Conservation (phyloP, 2,329 filamentous ascomycete genomes). For the Ophiostoma ulmi region DNA sequence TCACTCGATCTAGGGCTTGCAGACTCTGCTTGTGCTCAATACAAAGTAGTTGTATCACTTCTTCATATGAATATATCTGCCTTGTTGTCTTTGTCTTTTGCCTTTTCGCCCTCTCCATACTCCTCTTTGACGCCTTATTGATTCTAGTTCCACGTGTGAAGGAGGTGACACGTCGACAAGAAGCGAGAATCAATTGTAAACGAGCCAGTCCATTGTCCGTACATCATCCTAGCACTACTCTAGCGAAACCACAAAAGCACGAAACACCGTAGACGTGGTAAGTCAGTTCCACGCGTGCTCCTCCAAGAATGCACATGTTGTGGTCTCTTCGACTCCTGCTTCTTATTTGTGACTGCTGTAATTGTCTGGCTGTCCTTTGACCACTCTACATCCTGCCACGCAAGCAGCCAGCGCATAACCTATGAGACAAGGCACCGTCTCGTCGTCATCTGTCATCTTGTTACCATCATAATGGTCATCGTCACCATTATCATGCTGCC, state of each 20-base stretch:
- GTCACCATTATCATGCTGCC: not conserved
- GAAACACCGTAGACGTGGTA: slow-evolving; percentile 13
- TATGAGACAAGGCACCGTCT: not conserved
- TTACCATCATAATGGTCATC: not conserved
- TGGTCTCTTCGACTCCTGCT: not conserved
- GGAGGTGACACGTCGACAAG: not conserved
- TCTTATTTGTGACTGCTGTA: not conserved
- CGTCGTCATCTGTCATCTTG: not conserved
- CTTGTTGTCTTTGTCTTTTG: not conserved
- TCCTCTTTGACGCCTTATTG: not conserved
- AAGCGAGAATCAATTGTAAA: not conserved
- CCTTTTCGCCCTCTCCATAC: not conserved
- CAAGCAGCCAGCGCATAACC: slow-evolving; percentile 14
- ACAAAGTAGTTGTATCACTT: not conserved
- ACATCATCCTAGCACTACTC: not conserved
- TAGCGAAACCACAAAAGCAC: not conserved
- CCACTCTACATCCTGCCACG: not conserved
- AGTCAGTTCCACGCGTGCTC: not conserved
- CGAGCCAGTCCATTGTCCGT: not conserved
- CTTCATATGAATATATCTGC: not conserved
- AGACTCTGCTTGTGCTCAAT: not conserved
- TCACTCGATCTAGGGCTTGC: not conserved
- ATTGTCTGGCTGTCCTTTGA: not conserved
- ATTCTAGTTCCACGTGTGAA: not conserved
- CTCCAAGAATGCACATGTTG: slow-evolving; percentile 1